Evolutionary conservation across 2,329 filamentous ascomycete species (phyloP).

Genomic region (Proliferodiscus dingleyae): DNA sequence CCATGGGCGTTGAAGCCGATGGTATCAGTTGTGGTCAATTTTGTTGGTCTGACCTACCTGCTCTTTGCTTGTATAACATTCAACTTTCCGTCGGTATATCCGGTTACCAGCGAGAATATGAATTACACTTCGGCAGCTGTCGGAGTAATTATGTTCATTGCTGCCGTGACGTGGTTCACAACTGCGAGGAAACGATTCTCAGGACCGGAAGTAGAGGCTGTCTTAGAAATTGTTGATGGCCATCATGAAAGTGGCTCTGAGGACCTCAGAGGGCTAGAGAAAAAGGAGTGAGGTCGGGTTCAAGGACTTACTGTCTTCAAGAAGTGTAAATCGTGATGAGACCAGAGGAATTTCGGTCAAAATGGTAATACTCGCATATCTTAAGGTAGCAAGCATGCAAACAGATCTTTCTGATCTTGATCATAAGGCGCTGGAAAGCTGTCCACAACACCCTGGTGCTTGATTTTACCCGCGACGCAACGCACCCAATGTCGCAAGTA

Average conservation of each 20-base stretch:
- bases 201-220: constrained; percentile 36
- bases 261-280: constrained; percentile 4
- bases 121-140: constrained; percentile 54
- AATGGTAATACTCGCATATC: no score
- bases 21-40: constrained; percentile 37
- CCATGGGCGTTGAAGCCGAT: constrained; percentile 39
- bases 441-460: no score
- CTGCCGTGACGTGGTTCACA: constrained; percentile 45
- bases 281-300: not conserved
- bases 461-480: no score
- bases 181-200: constrained; percentile 46
- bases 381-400: no score
- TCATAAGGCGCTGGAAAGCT: no score
- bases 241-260: constrained; percentile 12
- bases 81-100: constrained; percentile 47
- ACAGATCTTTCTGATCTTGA: no score
- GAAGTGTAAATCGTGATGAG: no score
- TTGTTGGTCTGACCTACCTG: constrained; percentile 46
- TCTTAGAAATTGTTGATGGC: constrained; percentile 12
- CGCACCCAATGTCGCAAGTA: no score
- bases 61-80: constrained; percentile 51
- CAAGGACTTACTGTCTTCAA: no score
- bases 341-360: no score
- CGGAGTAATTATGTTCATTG: constrained; percentile 48
- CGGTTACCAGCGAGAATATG: constrained; percentile 51